Percentiles rank a stretch among this genome's conserved stretches.
phyloP scores from a whole-genome alignment of 805 yeast species.

The Wickerhamiella siamensis region DNA sequence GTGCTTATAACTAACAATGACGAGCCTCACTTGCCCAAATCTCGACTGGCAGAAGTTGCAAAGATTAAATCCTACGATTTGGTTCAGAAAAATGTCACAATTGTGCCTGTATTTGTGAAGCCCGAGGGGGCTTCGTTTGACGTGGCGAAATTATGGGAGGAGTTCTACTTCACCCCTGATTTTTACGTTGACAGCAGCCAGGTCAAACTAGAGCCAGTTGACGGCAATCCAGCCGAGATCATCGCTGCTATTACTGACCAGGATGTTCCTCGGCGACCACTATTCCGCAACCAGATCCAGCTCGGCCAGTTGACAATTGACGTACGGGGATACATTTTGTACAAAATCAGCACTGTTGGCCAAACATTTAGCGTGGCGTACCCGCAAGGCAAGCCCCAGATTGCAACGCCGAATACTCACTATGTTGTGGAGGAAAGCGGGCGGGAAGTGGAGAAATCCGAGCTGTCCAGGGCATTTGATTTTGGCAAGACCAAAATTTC shows the following conservation, averaged over 20 bases:
- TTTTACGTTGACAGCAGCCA: not conserved
- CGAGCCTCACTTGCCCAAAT: slow-evolving; percentile 9
- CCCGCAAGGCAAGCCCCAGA: slow-evolving; percentile 35
- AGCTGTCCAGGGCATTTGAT: slow-evolving; percentile 28
- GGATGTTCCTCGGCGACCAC: slow-evolving; percentile 2
- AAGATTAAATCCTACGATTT: slow-evolving; percentile 16
- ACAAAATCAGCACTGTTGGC: slow-evolving; percentile 35
- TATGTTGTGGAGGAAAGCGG: slow-evolving; percentile 31
- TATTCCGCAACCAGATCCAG: slow-evolving; percentile 7
- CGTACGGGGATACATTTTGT: slow-evolving; percentile 57
- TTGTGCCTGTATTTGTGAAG: slow-evolving; percentile 14
- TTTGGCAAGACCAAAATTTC: slow-evolving; percentile 26
- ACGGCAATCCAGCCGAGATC: slow-evolving; percentile 1
- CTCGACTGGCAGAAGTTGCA: slow-evolving; percentile 20
- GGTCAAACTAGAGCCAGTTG: not conserved
- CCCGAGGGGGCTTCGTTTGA: slow-evolving; percentile 7
- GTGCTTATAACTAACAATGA: slow-evolving; percentile 14
- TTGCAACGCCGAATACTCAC: slow-evolving; percentile 36
- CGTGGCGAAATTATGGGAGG: slow-evolving; percentile 13
- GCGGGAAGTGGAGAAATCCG: slow-evolving; percentile 27
- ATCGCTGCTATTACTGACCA: slow-evolving; percentile 5
- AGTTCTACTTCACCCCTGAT: slow-evolving; percentile 2
- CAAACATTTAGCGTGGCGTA: slow-evolving; percentile 37
- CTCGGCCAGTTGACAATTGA: slow-evolving; percentile 31
- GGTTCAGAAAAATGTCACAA: slow-evolving; percentile 10